Evolutionary conservation across 345 rosid genomes (phyloP), one percentile per base, ranked within the genome.

Genomic region (Acer campestre): DNA sequence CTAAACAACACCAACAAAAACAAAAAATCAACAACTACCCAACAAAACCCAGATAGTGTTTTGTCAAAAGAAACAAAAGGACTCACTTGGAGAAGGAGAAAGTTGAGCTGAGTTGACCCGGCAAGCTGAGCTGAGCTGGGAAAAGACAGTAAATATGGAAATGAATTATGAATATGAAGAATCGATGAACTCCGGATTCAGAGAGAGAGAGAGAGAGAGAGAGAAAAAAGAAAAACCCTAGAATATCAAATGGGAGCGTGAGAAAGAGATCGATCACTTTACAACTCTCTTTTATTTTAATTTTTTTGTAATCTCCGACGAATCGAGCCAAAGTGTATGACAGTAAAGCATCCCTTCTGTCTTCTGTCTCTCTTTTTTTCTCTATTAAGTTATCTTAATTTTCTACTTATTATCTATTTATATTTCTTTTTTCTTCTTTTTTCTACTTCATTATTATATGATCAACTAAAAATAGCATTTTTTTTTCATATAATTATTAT

Each of bases 251-350:
- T 27, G 70, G 73, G 61, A 70, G 77, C 38, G 66, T 53, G 20
- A 29, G 67, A 66, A 61, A 49, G 70, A 61, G 35, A 10, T 2
- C 10, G 35, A 10, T 2, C 10, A 14, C 73, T 78, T 67, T 78
- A 23, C 58, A 49, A 40, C 42, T 51, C 35, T 56, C 25, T 72
- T 22, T 56, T 4, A 4, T 42, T 9, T 42, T 9, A 8, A 1
- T 42, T 46, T 46, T 46, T 46, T 51, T 35, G 62, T 81, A 67
- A 48, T 68, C 77, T 73, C 75, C 77, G 80, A 82, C 67, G 83
- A 58, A 75, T 78, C 80, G 27, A 74, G 86, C 73, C 90, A 84
- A 86, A 82, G 89, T 79, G 90, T 83, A 77, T 81, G 88, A 88
- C 92, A 86, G 89, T 59, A 68, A 62, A 44, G 84, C 82, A 61